Evolutionary conservation across 2,329 filamentous ascomycete genomes (phyloP).

Genomic region (Dactylonectria estremocensis): DNA sequence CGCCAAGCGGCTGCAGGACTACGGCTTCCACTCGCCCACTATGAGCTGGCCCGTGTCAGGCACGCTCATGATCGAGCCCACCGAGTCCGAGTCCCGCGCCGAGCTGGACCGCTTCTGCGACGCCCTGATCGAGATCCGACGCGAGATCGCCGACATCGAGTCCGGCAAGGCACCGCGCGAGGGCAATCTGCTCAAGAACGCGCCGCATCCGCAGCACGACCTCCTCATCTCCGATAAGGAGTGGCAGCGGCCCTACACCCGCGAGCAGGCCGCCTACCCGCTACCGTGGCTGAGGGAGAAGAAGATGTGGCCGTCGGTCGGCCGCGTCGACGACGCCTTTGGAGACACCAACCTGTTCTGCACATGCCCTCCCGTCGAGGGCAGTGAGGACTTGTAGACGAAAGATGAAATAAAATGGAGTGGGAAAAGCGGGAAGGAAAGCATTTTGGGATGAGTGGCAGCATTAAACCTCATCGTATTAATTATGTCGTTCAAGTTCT

Average conservation of each 20-base stretch:
- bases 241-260: conserved; percentile 87
- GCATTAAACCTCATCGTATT: conserved; percentile 17
- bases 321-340: conserved; percentile 89
- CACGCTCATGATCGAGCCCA: conserved; percentile 98
- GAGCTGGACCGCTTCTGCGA: conserved; percentile 96
- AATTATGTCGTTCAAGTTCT: conserved; percentile 8
- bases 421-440: conserved; percentile 25
- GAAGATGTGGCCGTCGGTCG: conserved; percentile 97
- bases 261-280: conserved; percentile 90
- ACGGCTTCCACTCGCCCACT: conserved; percentile 96
- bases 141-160: conserved; percentile 90
- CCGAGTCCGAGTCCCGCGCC: conserved; percentile 90
- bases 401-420: conserved; percentile 29
- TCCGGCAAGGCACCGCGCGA: conserved; percentile 81
- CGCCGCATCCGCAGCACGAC: conserved; percentile 89
- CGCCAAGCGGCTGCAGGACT: conserved; percentile 96
- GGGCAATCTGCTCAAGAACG: conserved; percentile 89
- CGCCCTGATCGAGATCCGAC: conserved; percentile 86
- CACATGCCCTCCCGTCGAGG: conserved; percentile 89
- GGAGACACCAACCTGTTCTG: conserved; percentile 96
- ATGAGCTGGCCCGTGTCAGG: conserved; percentile 97
- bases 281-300: conserved; percentile 87
- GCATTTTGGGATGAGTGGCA: conserved; percentile 26
- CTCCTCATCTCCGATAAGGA: conserved; percentile 72
- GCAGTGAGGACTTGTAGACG: conserved; percentile 55